Base-by-base conservation (phyloP, 371 early-diverging fungal genomes). In the Apophysomyces sp. region DNA sequence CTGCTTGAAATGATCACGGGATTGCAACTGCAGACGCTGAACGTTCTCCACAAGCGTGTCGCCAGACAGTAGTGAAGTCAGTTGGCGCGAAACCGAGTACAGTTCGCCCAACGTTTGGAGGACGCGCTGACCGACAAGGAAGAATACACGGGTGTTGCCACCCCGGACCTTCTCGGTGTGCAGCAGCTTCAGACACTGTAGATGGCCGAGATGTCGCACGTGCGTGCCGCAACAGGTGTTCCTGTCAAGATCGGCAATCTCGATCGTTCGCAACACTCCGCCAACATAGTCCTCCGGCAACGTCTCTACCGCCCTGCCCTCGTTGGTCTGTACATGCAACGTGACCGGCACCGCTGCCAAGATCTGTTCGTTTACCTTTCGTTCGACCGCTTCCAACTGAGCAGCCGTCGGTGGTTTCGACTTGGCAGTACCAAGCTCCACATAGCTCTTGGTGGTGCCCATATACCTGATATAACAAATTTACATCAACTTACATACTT, bases 161-260 rank as follows among this genome's bases (percentile, higher is more conserved):
- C 90, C 89, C 6, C 91, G 82, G 24, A 89, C 77, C 29, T 79
- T 87, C 62, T 90, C 92, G 0, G 86, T 82, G 55, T 83, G 82
- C 6, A 87, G 76, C 3, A 91, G 59, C 61, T 89, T 90, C 55
- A 87, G 52, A 56, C 71, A 72, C 62, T 91, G 90, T 13, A 91
- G 69, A 57, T 91, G 84, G 5, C 87, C 80, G 13, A 88, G 77
- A 3, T 63, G 72, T 1, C 54, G 40, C 49, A 92, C 81, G 55
- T 92, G 92, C 2, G 93, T 92, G n/a, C 93, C 93, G 54, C 92
- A 92, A 72, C 93, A 92, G n/a, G 88, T 85, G 64, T 90, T 88
- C n/a, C 39, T 63, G 53, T 90, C 90, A 1, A 89, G 31, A n/a
- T 52, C 73, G 40, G 73, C 67, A 57, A 88, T 90, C 44, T 83